These are phyloP conservation scores for Sclerotinia glacialis DNA, from an alignment of 2,329 filamentous ascomycete genomes.

Conservation along the genomic window DNA sequence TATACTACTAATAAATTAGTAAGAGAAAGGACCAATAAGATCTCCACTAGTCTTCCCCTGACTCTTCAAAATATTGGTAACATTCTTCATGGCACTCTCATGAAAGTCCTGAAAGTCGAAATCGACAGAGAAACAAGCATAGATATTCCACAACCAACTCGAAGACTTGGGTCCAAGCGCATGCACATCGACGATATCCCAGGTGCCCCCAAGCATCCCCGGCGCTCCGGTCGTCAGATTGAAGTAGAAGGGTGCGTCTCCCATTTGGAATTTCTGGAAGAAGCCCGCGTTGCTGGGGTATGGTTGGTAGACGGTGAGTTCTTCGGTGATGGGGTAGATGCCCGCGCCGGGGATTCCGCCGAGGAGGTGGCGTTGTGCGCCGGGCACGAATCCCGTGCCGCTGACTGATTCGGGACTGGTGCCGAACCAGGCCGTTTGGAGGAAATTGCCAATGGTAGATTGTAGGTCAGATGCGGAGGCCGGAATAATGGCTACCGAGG, in stretches of 20 bases:
- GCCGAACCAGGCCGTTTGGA: conserved; percentile 9
- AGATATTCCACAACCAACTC: conserved; percentile 18
- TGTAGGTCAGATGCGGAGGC: not conserved
- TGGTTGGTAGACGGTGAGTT: not conserved
- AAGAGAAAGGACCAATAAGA: not conserved
- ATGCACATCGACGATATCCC: conserved; percentile 11
- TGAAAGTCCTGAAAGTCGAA: conserved; percentile 11
- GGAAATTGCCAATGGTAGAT: conserved; percentile 2
- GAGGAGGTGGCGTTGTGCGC: not conserved
- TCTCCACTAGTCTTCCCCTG: not conserved
- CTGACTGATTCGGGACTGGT: not conserved
- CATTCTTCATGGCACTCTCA: conserved; percentile 15
- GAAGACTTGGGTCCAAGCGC: not conserved
- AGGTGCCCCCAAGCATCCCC: not conserved
- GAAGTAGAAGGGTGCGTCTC: not conserved
- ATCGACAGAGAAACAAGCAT: conserved; percentile 12
- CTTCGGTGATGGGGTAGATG: conserved; percentile 4
- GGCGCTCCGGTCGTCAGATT: not conserved
- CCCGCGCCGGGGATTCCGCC: conserved; percentile 6
- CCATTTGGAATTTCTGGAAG: conserved; percentile 11
- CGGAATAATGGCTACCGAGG: not conserved
- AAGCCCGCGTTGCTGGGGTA: not conserved
- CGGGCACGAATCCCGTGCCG: not conserved
- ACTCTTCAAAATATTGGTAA: not conserved
- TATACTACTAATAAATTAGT: not conserved